These are phyloP conservation scores for Macrolepiota fuliginosa DNA, from an alignment of 768 basidiomycete genomes.

Conservation along the genomic window DNA sequence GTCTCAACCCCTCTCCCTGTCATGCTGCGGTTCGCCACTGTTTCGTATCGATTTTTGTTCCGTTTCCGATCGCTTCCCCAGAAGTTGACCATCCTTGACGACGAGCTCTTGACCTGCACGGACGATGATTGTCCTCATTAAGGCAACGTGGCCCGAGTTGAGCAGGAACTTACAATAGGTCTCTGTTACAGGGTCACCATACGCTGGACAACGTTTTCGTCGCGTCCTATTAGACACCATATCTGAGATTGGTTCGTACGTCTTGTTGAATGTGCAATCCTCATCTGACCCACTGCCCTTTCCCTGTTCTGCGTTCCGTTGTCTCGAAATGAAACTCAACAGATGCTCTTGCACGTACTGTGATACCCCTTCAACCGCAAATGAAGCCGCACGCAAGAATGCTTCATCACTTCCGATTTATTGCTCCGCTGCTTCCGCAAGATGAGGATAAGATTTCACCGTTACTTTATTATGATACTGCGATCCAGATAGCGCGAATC, in stretches of 20 bases:
- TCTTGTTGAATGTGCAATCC: not conserved
- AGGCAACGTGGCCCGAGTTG: not conserved
- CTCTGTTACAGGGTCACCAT: conserved; percentile 46
- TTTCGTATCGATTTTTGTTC: not conserved
- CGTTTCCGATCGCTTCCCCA: not conserved
- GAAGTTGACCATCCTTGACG: not conserved
- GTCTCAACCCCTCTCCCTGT: not conserved
- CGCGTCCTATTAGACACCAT: conserved; percentile 71
- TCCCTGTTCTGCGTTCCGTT: not conserved
- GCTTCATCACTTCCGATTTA: conserved; percentile 79
- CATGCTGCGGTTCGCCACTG: not conserved
- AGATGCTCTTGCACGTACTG: conserved; percentile 69
- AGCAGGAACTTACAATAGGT: not conserved
- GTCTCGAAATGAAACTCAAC: conserved; percentile 7
- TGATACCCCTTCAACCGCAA: conserved; percentile 70
- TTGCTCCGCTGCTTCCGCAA: conserved; percentile 56
- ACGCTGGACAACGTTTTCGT: conserved; percentile 62
- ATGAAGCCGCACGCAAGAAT: conserved; percentile 73
- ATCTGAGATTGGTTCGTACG: conserved; percentile 57
- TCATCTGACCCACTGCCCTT: not conserved
- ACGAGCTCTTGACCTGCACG: not conserved
- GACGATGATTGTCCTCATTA: not conserved
- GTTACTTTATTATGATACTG: conserved; percentile 76
- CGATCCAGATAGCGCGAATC: conserved; percentile 68
- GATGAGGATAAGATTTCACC: conserved; percentile 67